A percentile compares a stretch with the other conserved stretches of the same genome.
phyloP scores from a whole-genome alignment of 1,284 basidiomycete species.

The Ganoderma sinense region DNA sequence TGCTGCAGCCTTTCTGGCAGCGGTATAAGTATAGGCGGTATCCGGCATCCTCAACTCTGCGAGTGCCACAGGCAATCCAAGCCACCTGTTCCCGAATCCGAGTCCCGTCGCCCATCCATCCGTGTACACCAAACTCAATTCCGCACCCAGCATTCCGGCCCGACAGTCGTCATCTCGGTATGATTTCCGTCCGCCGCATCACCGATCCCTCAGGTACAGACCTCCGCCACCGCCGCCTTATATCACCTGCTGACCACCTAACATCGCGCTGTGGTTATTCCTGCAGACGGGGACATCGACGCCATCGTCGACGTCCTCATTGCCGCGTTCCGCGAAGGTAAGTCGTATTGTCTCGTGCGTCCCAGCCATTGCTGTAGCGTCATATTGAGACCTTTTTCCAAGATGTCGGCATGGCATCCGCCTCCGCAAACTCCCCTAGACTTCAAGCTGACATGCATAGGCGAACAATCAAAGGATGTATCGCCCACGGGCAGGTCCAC shows the following conservation, averaged over 20 bases:
- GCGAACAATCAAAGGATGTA: constrained; percentile 30
- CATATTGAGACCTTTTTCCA: neutral
- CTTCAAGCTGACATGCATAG: constrained; percentile 30
- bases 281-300: constrained; percentile 32
- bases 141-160: neutral
- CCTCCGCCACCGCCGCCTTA: constrained; percentile 1
- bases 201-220: constrained; percentile 32
- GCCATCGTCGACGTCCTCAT: constrained; percentile 30
- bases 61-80: constrained; percentile 3
- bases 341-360: constrained; percentile 10
- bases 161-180: neutral
- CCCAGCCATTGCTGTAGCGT: neutral
- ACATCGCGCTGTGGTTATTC: neutral
- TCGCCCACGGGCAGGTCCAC: constrained; percentile 32
- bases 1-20: constrained; percentile 18
- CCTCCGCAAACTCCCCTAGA: constrained; percentile 30
- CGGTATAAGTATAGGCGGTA: constrained; percentile 21
- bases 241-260: constrained; percentile 1
- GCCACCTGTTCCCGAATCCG: neutral
- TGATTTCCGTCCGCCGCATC: constrained; percentile 27
- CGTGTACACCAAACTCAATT: neutral
- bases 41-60: constrained; percentile 3
- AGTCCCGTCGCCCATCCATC: constrained; percentile 6
- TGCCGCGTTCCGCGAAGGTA: constrained; percentile 33
- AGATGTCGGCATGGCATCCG: constrained; percentile 35